Evolutionary conservation across 2,329 filamentous ascomycete genomes (phyloP), one percentile per base, ranked within the genome.

Genomic region (Daldinia sp.): DNA sequence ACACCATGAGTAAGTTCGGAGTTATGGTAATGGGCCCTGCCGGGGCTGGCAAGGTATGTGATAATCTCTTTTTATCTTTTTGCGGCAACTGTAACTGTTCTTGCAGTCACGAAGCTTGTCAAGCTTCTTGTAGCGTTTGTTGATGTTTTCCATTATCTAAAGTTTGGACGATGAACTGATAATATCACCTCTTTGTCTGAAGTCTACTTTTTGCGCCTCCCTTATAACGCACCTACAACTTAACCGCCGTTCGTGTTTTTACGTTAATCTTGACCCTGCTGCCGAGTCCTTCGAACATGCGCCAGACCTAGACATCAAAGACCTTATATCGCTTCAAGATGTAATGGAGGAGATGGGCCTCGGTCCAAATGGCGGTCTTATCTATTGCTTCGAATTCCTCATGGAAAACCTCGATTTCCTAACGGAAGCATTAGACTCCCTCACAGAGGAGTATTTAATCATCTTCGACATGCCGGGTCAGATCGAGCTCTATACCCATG

Each of bases 401-500:
- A 82, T 92, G 18, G 83, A 97, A 26, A 94, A 92, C 81, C 92
- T 97, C 76, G 78, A 94, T 63, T 89, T 89, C 26, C 83, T 97
- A 63, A 89, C 89, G 77, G 82, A 85, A 26, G 90, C 92, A 1
- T 85, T 97, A 48, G 85, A 88, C 42, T 92, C 93, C 1, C 87
- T 96, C 0, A 95, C 93, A 9, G 96, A 99, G 76, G 96, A 98
- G 76, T 98, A 97, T 80, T 88, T 99, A 70, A 97, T 98, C 80
- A 92, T 99, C 71, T 94, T 99, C 82, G 96, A 99, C 82, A 98
- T 98, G 92, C 96, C 96, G 0, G 96, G 96, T 64, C 96, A 99
- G 83, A 98, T 99, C 80, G 96, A 99, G 82, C 89, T 99, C 13
- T 99, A 98, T 83, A 98, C 95, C 2, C 96, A 99, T 79, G 92